These are phyloP conservation scores for Malus sylvestris DNA, from an alignment of 306 rosid genomes.

Conservation along the genomic window DNA sequence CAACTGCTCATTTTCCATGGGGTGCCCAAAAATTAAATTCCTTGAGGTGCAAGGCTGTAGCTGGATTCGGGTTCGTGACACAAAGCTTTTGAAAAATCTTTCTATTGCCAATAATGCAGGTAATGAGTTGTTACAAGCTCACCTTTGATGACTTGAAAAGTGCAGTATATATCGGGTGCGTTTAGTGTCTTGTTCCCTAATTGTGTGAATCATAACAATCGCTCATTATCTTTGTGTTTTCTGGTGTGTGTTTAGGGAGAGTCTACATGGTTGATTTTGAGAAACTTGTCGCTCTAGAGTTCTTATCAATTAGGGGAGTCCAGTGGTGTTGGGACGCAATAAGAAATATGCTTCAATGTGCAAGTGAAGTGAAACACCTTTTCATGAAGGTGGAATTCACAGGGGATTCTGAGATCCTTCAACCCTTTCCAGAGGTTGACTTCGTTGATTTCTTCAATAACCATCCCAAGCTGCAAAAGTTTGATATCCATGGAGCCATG, in stretches of 20 bases:
- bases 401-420: constrained; percentile 76
- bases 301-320: constrained; percentile 69
- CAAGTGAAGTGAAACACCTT: constrained; percentile 84
- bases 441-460: constrained; percentile 85
- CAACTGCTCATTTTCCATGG: constrained; percentile 56
- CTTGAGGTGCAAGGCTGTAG: constrained; percentile 98
- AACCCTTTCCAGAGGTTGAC: constrained; percentile 91
- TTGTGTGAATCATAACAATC: neutral
- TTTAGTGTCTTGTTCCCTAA: neutral
- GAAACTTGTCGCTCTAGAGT: constrained; percentile 62
- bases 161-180: too few relatives aligned
- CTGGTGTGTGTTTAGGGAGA: constrained; percentile 51
- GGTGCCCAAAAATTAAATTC: constrained; percentile 54
- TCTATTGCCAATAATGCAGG: constrained; percentile 75
- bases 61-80: constrained; percentile 68
- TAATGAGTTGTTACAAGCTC: constrained; percentile 12
- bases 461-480: constrained; percentile 66
- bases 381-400: constrained; percentile 94
- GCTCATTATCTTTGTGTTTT: neutral
- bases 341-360: constrained; percentile 69
- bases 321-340: constrained; percentile 97
- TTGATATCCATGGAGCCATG: constrained; percentile 97
- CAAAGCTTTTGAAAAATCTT: constrained; percentile 54
- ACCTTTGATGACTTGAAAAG: neutral
- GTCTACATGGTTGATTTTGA: constrained; percentile 88